Conservation (phyloP, 306 rosid genomes). For the Fragaria iinumae region DNA sequence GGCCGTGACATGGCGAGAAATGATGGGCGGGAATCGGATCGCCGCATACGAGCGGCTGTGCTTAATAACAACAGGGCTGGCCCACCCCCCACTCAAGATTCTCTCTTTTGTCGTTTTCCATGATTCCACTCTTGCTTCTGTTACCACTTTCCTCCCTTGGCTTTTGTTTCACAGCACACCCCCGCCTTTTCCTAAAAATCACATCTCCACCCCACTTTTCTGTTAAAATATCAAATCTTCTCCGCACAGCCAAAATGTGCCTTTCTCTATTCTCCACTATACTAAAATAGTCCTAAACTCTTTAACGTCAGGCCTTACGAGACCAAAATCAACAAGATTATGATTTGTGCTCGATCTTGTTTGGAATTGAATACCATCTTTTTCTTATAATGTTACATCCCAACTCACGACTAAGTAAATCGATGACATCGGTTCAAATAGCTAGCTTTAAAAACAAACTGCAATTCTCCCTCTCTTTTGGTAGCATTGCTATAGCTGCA, state of each 20-base stretch:
- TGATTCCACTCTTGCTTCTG: background rate
- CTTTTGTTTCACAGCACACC: background rate
- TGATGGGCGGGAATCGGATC: constrained; percentile 41
- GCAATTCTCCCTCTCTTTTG: background rate
- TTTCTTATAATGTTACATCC: background rate
- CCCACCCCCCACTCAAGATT: constrained; percentile 26
- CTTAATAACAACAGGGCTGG: constrained; percentile 28
- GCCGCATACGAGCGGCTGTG: constrained; percentile 58
- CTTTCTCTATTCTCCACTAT: background rate
- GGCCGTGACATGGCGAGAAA: constrained; percentile 31
- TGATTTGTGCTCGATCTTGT: background rate
- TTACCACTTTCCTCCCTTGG: background rate
- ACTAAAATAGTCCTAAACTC: background rate
- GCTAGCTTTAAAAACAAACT: background rate
- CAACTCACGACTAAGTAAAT: background rate
- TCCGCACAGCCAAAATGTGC: background rate
- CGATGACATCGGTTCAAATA: too few relatives aligned
- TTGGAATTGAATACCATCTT: background rate
- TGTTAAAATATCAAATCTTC: background rate
- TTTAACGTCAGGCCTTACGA: too few relatives aligned
- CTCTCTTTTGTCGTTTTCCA: constrained; percentile 11
- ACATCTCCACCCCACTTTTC: background rate
- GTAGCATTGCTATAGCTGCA: too few relatives aligned
- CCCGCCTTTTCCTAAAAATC: background rate
- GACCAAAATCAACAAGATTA: background rate